A percentile compares a stretch with the other conserved stretches of the same genome.
Evolutionary conservation across 257 asterid genomes (phyloP).

Genomic region (Jasminum sambac): DNA sequence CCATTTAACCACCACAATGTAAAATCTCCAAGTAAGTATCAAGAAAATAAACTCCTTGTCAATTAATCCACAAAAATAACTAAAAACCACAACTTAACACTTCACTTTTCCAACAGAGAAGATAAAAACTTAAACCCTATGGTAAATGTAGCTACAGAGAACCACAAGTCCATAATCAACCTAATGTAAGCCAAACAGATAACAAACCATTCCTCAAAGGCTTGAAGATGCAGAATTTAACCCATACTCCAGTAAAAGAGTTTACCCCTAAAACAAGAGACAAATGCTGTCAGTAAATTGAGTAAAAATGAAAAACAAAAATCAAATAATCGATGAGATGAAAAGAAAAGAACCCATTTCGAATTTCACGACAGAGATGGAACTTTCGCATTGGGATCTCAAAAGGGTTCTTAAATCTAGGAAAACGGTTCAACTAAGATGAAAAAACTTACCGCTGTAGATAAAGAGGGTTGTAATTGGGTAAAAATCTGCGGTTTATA

Average conservation of each 20-base stretch:
- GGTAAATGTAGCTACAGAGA: background rate
- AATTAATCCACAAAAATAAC: conserved; percentile 22
- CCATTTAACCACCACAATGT: conserved; percentile 45
- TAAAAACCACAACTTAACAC: conserved; percentile 4
- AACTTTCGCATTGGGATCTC: background rate
- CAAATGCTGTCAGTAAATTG: conserved; percentile 1
- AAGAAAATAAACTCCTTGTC: conserved; percentile 5
- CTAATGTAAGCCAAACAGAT: conserved; percentile 17
- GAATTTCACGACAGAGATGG: background rate
- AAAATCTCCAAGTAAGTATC: background rate
- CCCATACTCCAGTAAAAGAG: conserved; percentile 17
- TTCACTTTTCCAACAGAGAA: conserved; percentile 17
- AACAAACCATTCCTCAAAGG: conserved; percentile 16
- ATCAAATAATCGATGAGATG: conserved; percentile 19
- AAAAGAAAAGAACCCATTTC: conserved; percentile 25
- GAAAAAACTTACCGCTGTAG: background rate
- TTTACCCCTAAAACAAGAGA: conserved; percentile 44
- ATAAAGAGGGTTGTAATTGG: background rate
- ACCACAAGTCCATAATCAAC: conserved; percentile 6
- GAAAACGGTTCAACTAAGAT: background rate
- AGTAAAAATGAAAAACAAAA: conserved; percentile 14
- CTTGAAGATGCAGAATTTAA: conserved; percentile 19
- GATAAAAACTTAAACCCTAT: background rate
- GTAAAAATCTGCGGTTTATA: background rate
- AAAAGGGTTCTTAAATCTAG: background rate